Evolutionary conservation across 352 stramenopile species (phyloP).

Genomic region (Ophiocytium majus): DNA sequence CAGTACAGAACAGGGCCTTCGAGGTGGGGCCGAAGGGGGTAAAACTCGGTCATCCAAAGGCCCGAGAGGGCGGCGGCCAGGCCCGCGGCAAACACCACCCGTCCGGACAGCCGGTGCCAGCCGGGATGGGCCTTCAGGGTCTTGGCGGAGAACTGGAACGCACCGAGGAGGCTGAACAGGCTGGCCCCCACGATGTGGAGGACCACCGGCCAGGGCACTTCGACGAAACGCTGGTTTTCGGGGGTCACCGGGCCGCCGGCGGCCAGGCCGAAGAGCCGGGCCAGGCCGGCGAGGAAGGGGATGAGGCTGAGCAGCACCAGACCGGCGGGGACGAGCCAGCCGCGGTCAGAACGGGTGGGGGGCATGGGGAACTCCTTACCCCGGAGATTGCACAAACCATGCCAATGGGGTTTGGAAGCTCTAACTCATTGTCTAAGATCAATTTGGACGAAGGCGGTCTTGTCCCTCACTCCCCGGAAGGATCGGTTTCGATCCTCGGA

Average conservation of each 20-base stretch:
- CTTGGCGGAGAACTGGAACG: no score
- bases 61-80: no score
- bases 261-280: background rate
- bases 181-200: no score
- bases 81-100: no score
- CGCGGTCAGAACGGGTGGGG: background rate
- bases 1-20: no score
- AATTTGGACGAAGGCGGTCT: background rate
- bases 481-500: background rate
- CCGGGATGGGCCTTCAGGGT: no score
- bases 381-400: background rate
- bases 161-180: no score
- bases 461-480: background rate
- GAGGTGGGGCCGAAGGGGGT: no score
- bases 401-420: no score
- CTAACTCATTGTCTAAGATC: no score
- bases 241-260: background rate
- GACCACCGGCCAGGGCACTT: background rate
- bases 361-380: background rate
- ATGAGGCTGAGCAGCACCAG: background rate
- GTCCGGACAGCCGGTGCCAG: no score
- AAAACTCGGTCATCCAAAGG: no score
- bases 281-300: background rate
- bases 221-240: background rate
- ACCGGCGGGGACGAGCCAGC: background rate